Conservation (phyloP, 306 rosid genomes). For the Cercis canadensis region DNA sequence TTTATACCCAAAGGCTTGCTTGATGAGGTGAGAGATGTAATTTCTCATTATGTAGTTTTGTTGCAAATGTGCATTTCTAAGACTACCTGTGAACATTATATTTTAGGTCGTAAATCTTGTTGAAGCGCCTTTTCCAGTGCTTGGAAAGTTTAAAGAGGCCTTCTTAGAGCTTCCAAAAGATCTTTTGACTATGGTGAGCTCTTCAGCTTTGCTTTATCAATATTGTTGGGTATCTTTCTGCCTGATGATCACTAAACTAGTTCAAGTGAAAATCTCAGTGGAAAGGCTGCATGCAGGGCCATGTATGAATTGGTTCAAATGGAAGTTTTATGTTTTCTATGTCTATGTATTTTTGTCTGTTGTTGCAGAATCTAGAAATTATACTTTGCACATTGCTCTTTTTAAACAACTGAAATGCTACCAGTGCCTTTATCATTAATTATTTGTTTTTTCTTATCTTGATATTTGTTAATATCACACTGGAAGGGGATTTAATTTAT, state of each 20-base stretch:
- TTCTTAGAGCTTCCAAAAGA: conserved; percentile 95
- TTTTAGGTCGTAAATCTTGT: conserved; percentile 90
- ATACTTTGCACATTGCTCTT: not conserved
- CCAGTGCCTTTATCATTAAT: not conserved
- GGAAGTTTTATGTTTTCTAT: conserved; percentile 18
- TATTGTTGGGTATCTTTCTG: conserved; percentile 4
- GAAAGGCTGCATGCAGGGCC: not conserved
- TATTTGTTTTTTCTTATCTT: not conserved
- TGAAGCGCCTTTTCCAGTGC: conserved; percentile 91
- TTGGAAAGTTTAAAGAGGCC: conserved; percentile 81
- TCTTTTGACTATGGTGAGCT: conserved; percentile 85
- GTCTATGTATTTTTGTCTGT: not conserved
- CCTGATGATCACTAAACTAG: conserved; percentile 18
- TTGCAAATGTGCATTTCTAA: conserved; percentile 37
- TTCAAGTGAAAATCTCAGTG: conserved; percentile 13
- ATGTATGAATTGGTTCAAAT: conserved; percentile 23
- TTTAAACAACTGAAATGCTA: conserved; percentile 1
- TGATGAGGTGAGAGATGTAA: conserved; percentile 67
- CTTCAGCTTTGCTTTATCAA: conserved; percentile 23
- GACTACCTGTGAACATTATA: conserved; percentile 17
- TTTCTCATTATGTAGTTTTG: conserved; percentile 29
- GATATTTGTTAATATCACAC: no score
- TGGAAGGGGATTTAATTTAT: not conserved
- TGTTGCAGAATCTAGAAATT: conserved; percentile 8
- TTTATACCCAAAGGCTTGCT: conserved; percentile 73